Percentiles rank a stretch among this genome's conserved stretches.
phyloP scores from a whole-genome alignment of 2,329 filamentous ascomycete species.

The Aspergillus chevalieri region DNA sequence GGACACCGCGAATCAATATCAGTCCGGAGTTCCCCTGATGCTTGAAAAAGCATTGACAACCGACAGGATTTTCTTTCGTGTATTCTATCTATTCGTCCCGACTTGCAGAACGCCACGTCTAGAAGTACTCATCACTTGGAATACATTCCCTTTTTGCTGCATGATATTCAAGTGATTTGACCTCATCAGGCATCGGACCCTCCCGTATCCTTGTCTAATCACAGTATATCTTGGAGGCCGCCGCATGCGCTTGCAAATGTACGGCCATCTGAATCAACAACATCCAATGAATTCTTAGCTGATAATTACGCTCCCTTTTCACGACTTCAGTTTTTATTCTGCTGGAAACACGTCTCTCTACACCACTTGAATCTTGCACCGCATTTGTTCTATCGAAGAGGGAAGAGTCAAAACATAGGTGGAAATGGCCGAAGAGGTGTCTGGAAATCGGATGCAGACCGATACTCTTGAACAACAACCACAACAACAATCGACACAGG shows the following conservation, averaged over 20 bases:
- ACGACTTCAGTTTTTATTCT: slow-evolving; percentile 13
- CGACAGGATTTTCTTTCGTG: slow-evolving; percentile 25
- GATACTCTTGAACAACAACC: slow-evolving; percentile 16
- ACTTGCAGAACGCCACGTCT: slow-evolving; percentile 12
- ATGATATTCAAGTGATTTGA: slow-evolving; percentile 12
- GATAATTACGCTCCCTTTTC: slow-evolving; percentile 11
- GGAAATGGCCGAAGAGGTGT: slow-evolving; percentile 24
- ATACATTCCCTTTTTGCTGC: slow-evolving; percentile 6
- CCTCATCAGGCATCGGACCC: slow-evolving; percentile 11
- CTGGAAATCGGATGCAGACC: slow-evolving; percentile 20
- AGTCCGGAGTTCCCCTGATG: neutral
- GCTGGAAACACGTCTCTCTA: slow-evolving; percentile 29
- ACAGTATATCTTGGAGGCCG: slow-evolving; percentile 28
- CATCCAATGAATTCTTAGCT: slow-evolving; percentile 24
- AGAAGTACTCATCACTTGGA: slow-evolving; percentile 14
- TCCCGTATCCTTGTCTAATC: slow-evolving; percentile 18
- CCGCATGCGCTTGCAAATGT: slow-evolving; percentile 26
- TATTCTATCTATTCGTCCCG: slow-evolving; percentile 27
- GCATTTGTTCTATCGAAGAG: slow-evolving; percentile 19
- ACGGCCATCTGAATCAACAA: slow-evolving; percentile 21
- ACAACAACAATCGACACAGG: slow-evolving; percentile 8
- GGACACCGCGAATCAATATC: neutral
- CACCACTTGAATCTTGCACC: slow-evolving; percentile 22
- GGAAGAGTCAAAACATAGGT: slow-evolving; percentile 31
- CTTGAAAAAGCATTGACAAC: slow-evolving; percentile 1